These are phyloP conservation scores for Cytospora mali DNA, from an alignment of 2,329 filamentous ascomycete genomes.

Conservation along the genomic window DNA sequence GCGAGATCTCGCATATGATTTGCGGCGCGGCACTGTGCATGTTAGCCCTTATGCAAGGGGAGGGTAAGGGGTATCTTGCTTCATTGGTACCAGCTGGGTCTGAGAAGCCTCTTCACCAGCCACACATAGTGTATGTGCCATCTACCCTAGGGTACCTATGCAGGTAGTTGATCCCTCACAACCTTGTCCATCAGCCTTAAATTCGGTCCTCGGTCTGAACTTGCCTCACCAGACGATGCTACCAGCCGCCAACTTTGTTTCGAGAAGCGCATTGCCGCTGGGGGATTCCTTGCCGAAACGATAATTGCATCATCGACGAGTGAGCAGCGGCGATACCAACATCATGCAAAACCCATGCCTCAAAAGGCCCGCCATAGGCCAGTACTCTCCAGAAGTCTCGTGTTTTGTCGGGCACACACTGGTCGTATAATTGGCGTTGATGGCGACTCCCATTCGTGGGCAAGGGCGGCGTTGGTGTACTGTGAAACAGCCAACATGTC, in stretches of 20 bases:
- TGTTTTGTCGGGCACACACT: background rate
- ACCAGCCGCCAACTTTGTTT: background rate
- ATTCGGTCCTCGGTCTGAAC: background rate
- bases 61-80: conserved; percentile 14
- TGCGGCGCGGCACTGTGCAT: background rate
- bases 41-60: conserved; percentile 5
- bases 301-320: background rate
- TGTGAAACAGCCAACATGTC: too few species aligned
- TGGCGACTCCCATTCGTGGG: background rate
- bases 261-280: background rate
- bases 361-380: too few species aligned
- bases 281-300: background rate
- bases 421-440: background rate
- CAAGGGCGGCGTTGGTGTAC: background rate
- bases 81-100: conserved; percentile 39
- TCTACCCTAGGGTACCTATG: too few species aligned
- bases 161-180: background rate
- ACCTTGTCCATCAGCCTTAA: background rate
- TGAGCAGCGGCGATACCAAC: background rate
- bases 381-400: background rate
- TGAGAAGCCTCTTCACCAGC: background rate
- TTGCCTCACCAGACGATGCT: background rate
- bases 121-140: too few species aligned
- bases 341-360: too few species aligned
- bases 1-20: conserved; percentile 1